Base-by-base conservation (phyloP, 1,284 basidiomycete species). In the Apiotrichum laibachii region DNA sequence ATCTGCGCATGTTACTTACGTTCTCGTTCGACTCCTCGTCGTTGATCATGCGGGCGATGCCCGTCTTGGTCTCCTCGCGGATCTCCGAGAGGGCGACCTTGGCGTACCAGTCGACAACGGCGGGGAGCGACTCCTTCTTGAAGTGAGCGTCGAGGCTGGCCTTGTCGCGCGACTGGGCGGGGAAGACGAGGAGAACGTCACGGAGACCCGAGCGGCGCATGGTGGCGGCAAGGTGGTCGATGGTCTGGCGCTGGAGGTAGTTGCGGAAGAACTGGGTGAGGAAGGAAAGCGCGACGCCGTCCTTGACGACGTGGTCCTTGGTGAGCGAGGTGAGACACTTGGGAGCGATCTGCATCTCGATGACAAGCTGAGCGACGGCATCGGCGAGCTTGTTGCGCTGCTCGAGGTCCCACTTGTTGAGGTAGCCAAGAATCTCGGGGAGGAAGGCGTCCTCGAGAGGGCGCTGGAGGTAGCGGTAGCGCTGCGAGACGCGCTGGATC, bases 401-500 rank as follows among this genome's bases (percentile, higher is more conserved):
- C 22, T 80, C 81, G 16, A 83, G 75, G 6, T 85, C 79, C 91
- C 91, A 94, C 69, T 88, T 86, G 73, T 90, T 86, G 72, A 90
- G 65, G 64, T 96, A 96, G 75, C 95, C 92, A 63, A 98, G 80
- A 55, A 98, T 83, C 53, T 84, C 85, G 4, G 90, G 89, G 35
- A 98, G 83, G 59, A 90, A 85, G 45, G 83, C 85, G 75, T 88
- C 88, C 79, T 97, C 94, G 51, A 98, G 86, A 46, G 93, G 92
- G 77, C 88, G 92, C 80, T 97, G 94, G 67, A 98, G 88, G 82
- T 97, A 98, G 79, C 97, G 97, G 84, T 96, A 98, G 90, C 93
- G 88, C 80, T 94, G 85, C 81, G 94, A 92, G 63, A 98, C 87
- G 80, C 93, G 94, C 79, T 94, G 92, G 69, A 97, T 83, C 39